Base-by-base conservation (phyloP, 176 grass and related monocot species). In the Thalia dealbata region DNA sequence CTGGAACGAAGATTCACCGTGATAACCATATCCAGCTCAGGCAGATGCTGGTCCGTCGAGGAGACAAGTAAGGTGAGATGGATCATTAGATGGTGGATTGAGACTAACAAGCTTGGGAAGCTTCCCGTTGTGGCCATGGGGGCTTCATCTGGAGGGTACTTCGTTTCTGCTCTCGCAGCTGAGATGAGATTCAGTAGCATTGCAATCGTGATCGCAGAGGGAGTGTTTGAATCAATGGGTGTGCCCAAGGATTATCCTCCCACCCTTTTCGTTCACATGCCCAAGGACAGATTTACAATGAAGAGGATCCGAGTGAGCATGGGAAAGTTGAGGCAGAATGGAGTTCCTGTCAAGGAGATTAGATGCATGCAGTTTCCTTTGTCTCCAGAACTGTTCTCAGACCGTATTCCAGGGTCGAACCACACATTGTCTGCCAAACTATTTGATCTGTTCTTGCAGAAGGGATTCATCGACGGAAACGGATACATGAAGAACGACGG, bases 211-310 rank as follows among this genome's bases (percentile, higher is more conserved):
- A 97, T 97, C 55, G 83, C 95, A 5, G 90, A 91, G 82, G 95
- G 95, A 29, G 29, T 86, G 77, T 97, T 88, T 54, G 56, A 46
- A 50, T 7, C 71, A 0, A 82, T 88, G 78, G 52, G 73, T 7
- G 58, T 97, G 70, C 81, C 76, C 0, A 42, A 79, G n/a, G 48
- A 71, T 28, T 92, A 97, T 67, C 87, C 95, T 5, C 90, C 95
- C 50, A 79, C 87, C 63, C 85, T 97, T 81, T 97, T 92, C 78
- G 87, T 97, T 65, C 95, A 92, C 73, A 97, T 97, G 95, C 78
- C 86, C 52, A 92, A 83, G 78, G 90, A 97, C 71, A 58, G 14
- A 6, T 41, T 54, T 14, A 86, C 76, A 69, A 84, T 80, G 61
- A 58, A 2, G 38, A 35, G 14, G 66, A 79, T 97, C 50, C 71